A percentile compares a stretch with the other conserved stretches of the same genome.
These are phyloP conservation scores for Lepiota subincarnata DNA, from an alignment of 768 basidiomycete species.

Conservation along the genomic window DNA sequence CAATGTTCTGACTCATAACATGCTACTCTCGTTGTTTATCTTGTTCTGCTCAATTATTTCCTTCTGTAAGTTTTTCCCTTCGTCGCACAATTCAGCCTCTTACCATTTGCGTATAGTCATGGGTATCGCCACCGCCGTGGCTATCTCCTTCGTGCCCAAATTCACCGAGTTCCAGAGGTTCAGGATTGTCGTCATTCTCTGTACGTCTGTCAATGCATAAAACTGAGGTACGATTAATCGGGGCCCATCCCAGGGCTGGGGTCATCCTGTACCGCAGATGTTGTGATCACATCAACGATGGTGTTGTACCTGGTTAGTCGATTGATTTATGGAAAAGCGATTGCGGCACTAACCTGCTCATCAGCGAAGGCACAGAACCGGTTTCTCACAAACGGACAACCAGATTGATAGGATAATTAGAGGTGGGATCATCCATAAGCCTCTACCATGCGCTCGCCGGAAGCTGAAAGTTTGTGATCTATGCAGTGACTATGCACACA, in stretches of 20 bases:
- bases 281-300: constrained; percentile 16
- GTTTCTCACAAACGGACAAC: constrained; percentile 19
- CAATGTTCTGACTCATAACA: constrained; percentile 14
- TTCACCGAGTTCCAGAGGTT: constrained; percentile 17
- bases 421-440: constrained; percentile 8
- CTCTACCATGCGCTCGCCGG: background rate
- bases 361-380: constrained; percentile 19
- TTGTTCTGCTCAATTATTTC: constrained; percentile 10
- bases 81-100: background rate
- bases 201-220: background rate
- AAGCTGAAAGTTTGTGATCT: background rate
- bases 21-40: constrained; percentile 7
- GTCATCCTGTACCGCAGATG: constrained; percentile 14
- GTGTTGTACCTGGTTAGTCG: constrained; percentile 14
- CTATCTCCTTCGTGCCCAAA: constrained; percentile 12
- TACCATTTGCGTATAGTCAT: constrained; percentile 3
- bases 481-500: constrained; percentile 21
- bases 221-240: background rate
- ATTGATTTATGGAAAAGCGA: background rate
- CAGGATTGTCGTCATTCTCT: constrained; percentile 12
- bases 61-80: constrained; percentile 6
- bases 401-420: constrained; percentile 23
- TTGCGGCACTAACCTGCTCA: background rate
- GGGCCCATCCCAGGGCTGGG: constrained; percentile 4
- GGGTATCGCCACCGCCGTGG: constrained; percentile 11